Conservation (phyloP, 1,284 basidiomycete genomes). For the Cryptococcus hybrid region DNA sequence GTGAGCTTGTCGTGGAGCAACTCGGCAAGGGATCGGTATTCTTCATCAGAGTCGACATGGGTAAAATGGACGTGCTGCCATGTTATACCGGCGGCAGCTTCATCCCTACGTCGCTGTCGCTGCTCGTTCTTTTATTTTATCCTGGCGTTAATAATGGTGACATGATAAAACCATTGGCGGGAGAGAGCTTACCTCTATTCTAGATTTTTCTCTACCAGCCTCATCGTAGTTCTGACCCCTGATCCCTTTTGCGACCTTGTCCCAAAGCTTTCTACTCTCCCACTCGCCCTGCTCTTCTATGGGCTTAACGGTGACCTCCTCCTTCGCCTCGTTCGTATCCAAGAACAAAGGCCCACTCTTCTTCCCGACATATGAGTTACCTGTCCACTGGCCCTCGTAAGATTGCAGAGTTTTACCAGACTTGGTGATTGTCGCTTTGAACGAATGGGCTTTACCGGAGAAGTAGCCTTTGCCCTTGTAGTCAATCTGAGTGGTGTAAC, state of each 20-base stretch:
- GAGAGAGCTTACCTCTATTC: constrained; percentile 70
- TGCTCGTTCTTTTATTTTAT: constrained; percentile 71
- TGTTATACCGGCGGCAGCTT: constrained; percentile 64
- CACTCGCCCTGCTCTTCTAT: constrained; percentile 70
- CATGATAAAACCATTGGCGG: too few relatives aligned
- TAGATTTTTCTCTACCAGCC: constrained; percentile 85
- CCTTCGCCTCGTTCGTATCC: constrained; percentile 55
- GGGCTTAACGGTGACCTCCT: constrained; percentile 67
- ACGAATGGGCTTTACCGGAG: constrained; percentile 86
- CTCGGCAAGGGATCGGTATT: constrained; percentile 59
- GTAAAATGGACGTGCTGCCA: constrained; percentile 79
- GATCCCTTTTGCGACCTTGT: constrained; percentile 85
- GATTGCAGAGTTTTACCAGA: constrained; percentile 54
- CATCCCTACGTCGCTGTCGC: constrained; percentile 82
- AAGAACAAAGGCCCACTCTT: constrained; percentile 52
- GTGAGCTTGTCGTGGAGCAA: constrained; percentile 46
- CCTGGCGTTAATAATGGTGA: neutral
- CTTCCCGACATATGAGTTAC: constrained; percentile 60
- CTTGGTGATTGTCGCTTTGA: constrained; percentile 73
- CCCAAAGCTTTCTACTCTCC: constrained; percentile 87
- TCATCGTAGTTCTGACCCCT: constrained; percentile 84
- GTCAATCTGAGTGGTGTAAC: constrained; percentile 70
- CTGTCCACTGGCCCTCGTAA: constrained; percentile 88
- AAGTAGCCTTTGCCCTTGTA: constrained; percentile 98
- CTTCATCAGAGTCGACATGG: constrained; percentile 64